Evolutionary conservation across 306 rosid species (phyloP), one percentile per base, ranked within the genome.

Genomic region (Ziziphus jujuba): DNA sequence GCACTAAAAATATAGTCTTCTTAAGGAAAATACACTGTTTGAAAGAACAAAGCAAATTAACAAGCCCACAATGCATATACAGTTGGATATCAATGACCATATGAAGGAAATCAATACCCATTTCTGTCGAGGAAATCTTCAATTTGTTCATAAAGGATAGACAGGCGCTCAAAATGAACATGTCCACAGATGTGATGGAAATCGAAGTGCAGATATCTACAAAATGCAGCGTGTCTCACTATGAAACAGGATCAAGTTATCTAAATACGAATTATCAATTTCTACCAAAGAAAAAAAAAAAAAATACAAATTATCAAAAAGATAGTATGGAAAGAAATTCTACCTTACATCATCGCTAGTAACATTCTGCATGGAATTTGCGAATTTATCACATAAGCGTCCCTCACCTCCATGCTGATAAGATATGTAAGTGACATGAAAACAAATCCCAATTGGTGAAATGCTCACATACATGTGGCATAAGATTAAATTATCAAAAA

Each of bases 321-420:
- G 74, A 55, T 72, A 55, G 65, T 49, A 62, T n/a, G 77, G 57
- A 78, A 81, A 79, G 75, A 78, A 75, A 35, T 67, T 77, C 65
- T 85, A 93, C 99, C 99, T 88, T 77, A 90, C 90, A 79, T 93
- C 97, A 63, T 90, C 90, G 71, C 95, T 72, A 43, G 65, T 61
- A 61, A 88, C 69, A 65, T 75, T 83, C 79, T 88, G 95, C 87
- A 82, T 66, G 57, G 89, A 84, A 75, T n/a, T 63, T 56, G 81
- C 86, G 79, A 86, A 93, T 67, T 83, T 84, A 75, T 87, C 90
- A 75, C 88, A 76, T 65, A 93, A 70, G 69, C 82, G 86, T 50
- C 99, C 99, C 82, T 93, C 99, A 77, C 91, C 99, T 77, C 99
- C 99, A 65, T 88, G 95, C 97, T 92, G 84, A 66, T 52, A 81